A percentile compares a stretch with the other conserved stretches of the same genome.
These are phyloP conservation scores for Leccinum aurantiacum DNA, from an alignment of 768 basidiomycete genomes.

Conservation along the genomic window DNA sequence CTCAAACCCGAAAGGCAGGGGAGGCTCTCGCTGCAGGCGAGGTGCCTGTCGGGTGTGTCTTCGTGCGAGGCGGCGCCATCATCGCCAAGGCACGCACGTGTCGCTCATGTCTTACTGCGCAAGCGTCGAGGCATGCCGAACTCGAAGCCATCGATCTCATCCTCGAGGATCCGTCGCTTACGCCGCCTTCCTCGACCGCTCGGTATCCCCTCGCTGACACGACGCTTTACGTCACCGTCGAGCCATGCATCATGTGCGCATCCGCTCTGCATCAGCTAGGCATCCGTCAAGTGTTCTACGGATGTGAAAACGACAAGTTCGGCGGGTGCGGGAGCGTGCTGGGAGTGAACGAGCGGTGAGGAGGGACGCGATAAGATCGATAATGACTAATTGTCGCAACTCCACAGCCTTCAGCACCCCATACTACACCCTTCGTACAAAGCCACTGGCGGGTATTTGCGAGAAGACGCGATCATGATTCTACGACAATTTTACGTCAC, in stretches of 20 bases:
- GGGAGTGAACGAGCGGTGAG: constrained; percentile 76
- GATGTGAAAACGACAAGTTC: constrained; percentile 93
- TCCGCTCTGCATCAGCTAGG: constrained; percentile 93
- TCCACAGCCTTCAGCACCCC: constrained; percentile 64
- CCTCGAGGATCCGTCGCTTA: constrained; percentile 59
- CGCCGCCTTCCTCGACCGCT: constrained; percentile 39
- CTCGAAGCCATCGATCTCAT: constrained; percentile 94
- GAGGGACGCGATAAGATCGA: constrained; percentile 9
- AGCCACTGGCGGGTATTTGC: constrained; percentile 71
- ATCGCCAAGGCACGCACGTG: neutral
- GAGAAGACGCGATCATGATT: constrained; percentile 86
- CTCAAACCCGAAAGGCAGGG: constrained; percentile 55
- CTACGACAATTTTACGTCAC: constrained; percentile 88
- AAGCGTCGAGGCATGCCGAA: constrained; percentile 98
- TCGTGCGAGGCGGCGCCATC: constrained; percentile 61
- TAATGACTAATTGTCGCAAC: constrained; percentile 6
- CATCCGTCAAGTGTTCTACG: constrained; percentile 87
- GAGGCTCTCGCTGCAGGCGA: constrained; percentile 84
- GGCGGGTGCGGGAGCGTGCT: constrained; percentile 96
- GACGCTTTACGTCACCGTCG: constrained; percentile 95
- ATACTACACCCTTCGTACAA: constrained; percentile 64
- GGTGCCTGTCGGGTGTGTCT: constrained; percentile 96
- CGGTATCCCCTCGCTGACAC: constrained; percentile 72
- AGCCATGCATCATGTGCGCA: constrained; percentile 99
- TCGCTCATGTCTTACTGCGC: constrained; percentile 3